phyloP scores from a whole-genome alignment of 495 filamentous ascomycete species.

The Platismatia glauca region DNA sequence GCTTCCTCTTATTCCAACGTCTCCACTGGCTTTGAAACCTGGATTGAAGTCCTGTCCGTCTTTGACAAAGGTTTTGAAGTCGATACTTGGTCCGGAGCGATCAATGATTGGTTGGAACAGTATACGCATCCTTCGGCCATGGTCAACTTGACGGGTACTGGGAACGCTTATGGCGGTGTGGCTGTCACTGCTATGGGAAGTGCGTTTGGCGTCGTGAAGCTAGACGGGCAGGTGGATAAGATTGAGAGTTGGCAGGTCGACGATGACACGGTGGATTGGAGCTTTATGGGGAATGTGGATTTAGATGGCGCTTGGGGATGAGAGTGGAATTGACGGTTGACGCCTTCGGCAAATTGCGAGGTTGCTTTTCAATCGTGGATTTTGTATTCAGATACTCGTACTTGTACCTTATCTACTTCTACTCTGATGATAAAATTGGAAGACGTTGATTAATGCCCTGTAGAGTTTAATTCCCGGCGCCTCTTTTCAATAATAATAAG shows the following conservation, averaged over 20 bases:
- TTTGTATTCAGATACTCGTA: too few relatives aligned
- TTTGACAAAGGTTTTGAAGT: slow-evolving; percentile 20
- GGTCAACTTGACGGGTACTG: slow-evolving; percentile 20
- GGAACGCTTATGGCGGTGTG: slow-evolving; percentile 11
- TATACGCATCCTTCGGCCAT: slow-evolving; percentile 19
- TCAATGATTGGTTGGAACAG: slow-evolving; percentile 17
- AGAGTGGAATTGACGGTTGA: neutral
- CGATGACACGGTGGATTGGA: slow-evolving; percentile 23
- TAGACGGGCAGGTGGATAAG: slow-evolving; percentile 12
- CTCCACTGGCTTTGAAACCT: slow-evolving; percentile 17
- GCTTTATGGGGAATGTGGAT: slow-evolving; percentile 18
- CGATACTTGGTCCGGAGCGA: slow-evolving; percentile 21
- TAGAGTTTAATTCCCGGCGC: too few relatives aligned
- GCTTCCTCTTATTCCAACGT: slow-evolving; percentile 21
- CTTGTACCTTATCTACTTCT: too few relatives aligned
- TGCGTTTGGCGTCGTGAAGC: slow-evolving; percentile 22
- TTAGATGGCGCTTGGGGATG: slow-evolving; percentile 18
- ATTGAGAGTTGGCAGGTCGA: slow-evolving; percentile 22
- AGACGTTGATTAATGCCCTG: too few relatives aligned
- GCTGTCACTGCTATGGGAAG: slow-evolving; percentile 22
- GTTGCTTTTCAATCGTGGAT: too few relatives aligned
- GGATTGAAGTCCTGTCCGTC: slow-evolving; percentile 22
- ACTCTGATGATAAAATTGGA: too few relatives aligned
- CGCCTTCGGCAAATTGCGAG: neutral
- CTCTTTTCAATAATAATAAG: too few relatives aligned